Base-by-base conservation (phyloP, 768 basidiomycete species). In the Albatrellus ellisii region DNA sequence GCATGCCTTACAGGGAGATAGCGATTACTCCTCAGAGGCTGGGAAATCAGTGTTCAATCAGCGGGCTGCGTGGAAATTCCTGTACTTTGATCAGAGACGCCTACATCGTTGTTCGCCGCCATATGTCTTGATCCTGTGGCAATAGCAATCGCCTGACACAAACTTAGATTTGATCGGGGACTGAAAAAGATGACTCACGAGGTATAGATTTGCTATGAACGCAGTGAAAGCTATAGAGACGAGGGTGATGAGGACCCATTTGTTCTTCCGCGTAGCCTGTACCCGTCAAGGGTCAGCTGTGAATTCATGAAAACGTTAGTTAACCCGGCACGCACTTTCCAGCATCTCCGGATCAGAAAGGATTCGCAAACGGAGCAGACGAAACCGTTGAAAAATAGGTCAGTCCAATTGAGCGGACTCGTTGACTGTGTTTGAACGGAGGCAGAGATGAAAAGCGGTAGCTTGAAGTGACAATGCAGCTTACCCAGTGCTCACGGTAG, bases 281-380 rank as follows among this genome's bases (percentile, higher is more conserved):
- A 12, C 3, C 34, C 11, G 17, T 12, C 5, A 8, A 25, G 21
- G 21, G 34, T 20, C 17, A 33, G 37, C 10, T 27, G 22, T 20
- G 18, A 22, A 25, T 12, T 41, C 3, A 21, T 12, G 26, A 18
- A 15, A 22, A 10, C 33, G 35, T 15, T 20, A 20, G n/a, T 20
- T 7, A 8, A 21, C 12, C n/a, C 22, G 2, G 15, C 10, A 25
- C 59, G 12, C 36, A 68, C 73, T 62, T 68, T 69, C 68, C 70
- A 75, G 43, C 72, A 73, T 41, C 67, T 57, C 27, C 63, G 56
- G 21, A 73, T 65, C 33, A 69, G 69, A 46, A 68, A 74, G 3
- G 59, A 54, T 51, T 74, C 65, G 49, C 71, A 73, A 26, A 69
- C 38, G 41, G 62, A 56, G 47, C 63, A 66, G 27, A 73, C 64